phyloP scores from a whole-genome alignment of 1,284 basidiomycete species.

The Ceratobasidium sp. region DNA sequence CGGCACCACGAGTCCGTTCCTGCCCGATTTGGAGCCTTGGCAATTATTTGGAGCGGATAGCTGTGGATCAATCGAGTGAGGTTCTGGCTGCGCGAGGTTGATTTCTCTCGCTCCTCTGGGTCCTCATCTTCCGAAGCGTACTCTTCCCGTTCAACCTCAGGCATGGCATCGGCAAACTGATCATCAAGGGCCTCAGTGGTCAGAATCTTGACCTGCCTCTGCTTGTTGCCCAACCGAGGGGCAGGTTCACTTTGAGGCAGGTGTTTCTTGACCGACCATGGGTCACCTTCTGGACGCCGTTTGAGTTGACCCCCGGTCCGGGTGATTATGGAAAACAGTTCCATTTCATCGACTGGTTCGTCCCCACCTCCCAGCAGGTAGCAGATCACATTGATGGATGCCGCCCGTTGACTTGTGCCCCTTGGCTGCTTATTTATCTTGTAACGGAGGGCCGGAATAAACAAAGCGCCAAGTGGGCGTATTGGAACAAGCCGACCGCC shows the following conservation, averaged over 20 bases:
- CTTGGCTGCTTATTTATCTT: background rate
- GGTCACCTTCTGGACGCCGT: too few relatives aligned
- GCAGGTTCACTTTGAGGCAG: too few relatives aligned
- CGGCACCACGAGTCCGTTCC: too few relatives aligned
- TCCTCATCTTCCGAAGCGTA: slow-evolving; percentile 8
- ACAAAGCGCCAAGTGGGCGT: slow-evolving; percentile 3
- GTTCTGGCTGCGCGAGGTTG: background rate
- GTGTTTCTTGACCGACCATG: too few relatives aligned
- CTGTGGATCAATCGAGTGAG: background rate
- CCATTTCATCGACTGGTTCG: background rate
- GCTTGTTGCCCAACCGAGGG: background rate
- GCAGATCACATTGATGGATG: background rate
- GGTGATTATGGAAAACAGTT: background rate
- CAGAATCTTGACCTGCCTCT: background rate
- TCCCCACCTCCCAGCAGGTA: background rate
- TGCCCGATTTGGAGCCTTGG: background rate
- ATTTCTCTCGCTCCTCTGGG: background rate
- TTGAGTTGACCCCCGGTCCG: background rate
- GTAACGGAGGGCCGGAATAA: background rate
- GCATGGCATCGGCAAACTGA: background rate
- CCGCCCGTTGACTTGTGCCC: background rate
- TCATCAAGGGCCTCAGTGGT: background rate
- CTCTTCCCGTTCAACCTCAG: background rate
- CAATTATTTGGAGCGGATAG: background rate
- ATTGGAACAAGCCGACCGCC: slow-evolving; percentile 5